Evolutionary conservation across 441 rosid species (phyloP).

Genomic region (Syzygium malaccense): DNA sequence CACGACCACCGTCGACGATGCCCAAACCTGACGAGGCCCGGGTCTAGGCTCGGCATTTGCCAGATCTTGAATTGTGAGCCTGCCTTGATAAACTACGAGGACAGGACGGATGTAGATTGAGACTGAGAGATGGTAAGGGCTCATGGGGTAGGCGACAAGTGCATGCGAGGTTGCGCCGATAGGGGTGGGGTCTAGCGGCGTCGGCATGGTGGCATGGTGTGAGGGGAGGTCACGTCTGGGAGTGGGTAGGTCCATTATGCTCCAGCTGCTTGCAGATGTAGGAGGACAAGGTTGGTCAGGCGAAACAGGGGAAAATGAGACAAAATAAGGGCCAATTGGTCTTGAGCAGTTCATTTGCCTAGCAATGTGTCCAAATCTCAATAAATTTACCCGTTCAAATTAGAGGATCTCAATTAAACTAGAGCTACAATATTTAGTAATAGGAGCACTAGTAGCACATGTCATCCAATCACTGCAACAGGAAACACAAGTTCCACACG

Average conservation of each 20-base stretch:
- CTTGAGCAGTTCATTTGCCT: not conserved
- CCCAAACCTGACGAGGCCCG: not conserved
- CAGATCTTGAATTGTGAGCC: not conserved
- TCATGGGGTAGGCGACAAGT: accelerated
- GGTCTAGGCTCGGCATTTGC: not conserved
- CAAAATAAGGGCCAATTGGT: not conserved
- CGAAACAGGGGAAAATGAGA: not conserved
- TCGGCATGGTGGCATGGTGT: not conserved
- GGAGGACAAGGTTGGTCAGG: not conserved
- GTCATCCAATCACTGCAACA: not conserved
- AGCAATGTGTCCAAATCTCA: not conserved
- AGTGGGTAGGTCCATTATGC: not conserved
- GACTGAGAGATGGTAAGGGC: not conserved
- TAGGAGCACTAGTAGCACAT: not conserved
- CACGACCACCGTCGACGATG: not conserved
- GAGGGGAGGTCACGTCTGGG: not conserved
- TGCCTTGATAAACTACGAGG: not conserved
- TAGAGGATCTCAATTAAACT: not conserved
- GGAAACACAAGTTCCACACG: not conserved
- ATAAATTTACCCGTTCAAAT: not conserved
- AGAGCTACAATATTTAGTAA: not conserved
- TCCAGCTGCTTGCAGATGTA: not conserved
- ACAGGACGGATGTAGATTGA: not conserved
- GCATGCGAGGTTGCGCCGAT: not conserved
- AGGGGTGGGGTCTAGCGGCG: not conserved